Conservation (phyloP, 257 asterid genomes). For the Jaltomata sinuosa region DNA sequence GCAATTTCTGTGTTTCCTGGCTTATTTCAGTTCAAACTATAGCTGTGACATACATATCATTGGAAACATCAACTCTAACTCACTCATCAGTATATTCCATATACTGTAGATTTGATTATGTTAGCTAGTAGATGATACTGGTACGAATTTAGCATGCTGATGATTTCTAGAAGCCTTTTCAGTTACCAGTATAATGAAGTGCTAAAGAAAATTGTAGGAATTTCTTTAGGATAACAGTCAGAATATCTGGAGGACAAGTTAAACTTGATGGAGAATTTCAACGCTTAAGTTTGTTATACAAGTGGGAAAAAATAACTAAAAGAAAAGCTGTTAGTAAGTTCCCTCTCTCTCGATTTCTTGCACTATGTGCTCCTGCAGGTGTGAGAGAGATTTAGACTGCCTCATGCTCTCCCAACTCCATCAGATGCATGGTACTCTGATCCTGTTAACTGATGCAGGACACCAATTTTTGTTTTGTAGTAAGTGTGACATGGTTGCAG, state of each 20-base stretch:
- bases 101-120: neutral
- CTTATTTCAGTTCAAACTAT: neutral
- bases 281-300: neutral
- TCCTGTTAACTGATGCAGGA: neutral
- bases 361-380: neutral
- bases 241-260: neutral
- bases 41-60: neutral
- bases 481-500: neutral
- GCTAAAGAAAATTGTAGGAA: neutral
- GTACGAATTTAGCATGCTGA: neutral
- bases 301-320: neutral
- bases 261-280: neutral
- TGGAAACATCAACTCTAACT: neutral
- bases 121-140: neutral
- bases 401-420: neutral
- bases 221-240: neutral
- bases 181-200: neutral
- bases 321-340: neutral
- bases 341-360: neutral
- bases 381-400: neutral
- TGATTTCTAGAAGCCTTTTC: neutral
- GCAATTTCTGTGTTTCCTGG: neutral
- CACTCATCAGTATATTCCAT: neutral
- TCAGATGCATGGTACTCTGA: neutral
- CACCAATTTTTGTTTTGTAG: neutral